Evolutionary conservation across 2,329 filamentous ascomycete genomes (phyloP).

Genomic region (Penicillium hesseltinei): DNA sequence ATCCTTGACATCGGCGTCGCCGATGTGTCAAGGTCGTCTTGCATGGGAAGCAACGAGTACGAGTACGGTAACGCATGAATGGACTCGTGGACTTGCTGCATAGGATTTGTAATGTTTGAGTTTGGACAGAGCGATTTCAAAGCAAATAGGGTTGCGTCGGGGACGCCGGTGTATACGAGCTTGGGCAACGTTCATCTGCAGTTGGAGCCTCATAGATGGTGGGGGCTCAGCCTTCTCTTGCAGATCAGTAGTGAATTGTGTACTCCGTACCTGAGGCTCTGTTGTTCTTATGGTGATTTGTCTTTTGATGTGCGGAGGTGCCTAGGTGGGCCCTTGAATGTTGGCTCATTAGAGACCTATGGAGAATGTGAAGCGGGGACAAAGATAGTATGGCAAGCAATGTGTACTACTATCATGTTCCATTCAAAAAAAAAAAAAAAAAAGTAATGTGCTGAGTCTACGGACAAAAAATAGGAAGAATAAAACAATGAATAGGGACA

Average conservation of each 20-base stretch:
- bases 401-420: not conserved
- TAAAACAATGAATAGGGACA: not conserved
- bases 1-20: constrained; percentile 1
- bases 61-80: not conserved
- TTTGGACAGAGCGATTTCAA: not conserved
- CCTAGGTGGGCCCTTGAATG: not conserved
- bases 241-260: not conserved
- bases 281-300: not conserved
- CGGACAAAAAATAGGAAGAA: not conserved
- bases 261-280: constrained; percentile 3
- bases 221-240: not conserved
- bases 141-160: not conserved
- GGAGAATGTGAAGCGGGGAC: not conserved
- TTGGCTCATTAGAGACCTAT: not conserved
- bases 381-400: not conserved
- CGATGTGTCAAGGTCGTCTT: not conserved
- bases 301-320: not conserved
- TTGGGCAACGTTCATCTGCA: not conserved
- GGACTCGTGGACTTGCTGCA: not conserved
- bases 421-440: not conserved
- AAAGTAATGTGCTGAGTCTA: not conserved
- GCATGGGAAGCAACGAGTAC: not conserved
- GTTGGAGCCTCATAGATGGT: constrained; percentile 1
- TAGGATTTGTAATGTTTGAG: not conserved
- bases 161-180: constrained; percentile 1